A percentile compares a stretch with the other conserved stretches of the same genome.
Conservation (phyloP, 2,329 filamentous ascomycete genomes). For the Pseudocercospora fijiensis region DNA sequence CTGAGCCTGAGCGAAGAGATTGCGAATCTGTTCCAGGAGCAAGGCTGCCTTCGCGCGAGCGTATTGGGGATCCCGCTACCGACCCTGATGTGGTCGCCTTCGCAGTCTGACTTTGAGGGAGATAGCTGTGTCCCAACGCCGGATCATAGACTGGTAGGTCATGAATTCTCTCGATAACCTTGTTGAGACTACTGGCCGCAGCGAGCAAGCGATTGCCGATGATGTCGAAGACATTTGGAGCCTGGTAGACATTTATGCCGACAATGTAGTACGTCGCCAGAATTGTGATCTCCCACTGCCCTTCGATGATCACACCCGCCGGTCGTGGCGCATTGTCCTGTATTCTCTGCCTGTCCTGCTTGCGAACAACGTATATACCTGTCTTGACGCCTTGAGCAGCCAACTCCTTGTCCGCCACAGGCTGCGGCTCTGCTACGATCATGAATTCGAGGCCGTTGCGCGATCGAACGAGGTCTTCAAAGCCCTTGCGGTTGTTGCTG, state of each 20-base stretch:
- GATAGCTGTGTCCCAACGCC: conserved; percentile 60
- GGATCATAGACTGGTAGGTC: conserved; percentile 58
- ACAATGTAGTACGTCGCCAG: conserved; percentile 61
- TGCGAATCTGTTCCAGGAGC: conserved; percentile 31
- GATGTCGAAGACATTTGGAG: conserved; percentile 60
- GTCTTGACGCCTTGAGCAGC: conserved; percentile 37
- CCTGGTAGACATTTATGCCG: conserved; percentile 61
- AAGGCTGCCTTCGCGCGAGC: conserved; percentile 47
- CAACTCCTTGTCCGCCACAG: conserved; percentile 43
- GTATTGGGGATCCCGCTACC: conserved; percentile 41
- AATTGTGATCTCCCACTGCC: conserved; percentile 52
- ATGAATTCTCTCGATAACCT: conserved; percentile 55
- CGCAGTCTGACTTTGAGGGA: conserved; percentile 39
- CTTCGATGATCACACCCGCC: conserved; percentile 43
- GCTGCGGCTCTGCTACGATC: conserved; percentile 57
- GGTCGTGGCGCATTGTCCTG: conserved; percentile 36
- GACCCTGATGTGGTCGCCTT: conserved; percentile 40
- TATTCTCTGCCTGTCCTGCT: conserved; percentile 53
- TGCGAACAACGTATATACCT: conserved; percentile 61
- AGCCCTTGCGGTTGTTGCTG: conserved; percentile 55
- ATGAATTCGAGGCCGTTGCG: conserved; percentile 61
- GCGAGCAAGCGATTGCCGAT: conserved; percentile 55
- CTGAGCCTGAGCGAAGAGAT: conserved; percentile 34
- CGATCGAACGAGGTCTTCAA: conserved; percentile 56
- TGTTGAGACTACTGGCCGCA: conserved; percentile 56